phyloP scores from a whole-genome alignment of 148 eudicot species.

The Cornus kousa region DNA sequence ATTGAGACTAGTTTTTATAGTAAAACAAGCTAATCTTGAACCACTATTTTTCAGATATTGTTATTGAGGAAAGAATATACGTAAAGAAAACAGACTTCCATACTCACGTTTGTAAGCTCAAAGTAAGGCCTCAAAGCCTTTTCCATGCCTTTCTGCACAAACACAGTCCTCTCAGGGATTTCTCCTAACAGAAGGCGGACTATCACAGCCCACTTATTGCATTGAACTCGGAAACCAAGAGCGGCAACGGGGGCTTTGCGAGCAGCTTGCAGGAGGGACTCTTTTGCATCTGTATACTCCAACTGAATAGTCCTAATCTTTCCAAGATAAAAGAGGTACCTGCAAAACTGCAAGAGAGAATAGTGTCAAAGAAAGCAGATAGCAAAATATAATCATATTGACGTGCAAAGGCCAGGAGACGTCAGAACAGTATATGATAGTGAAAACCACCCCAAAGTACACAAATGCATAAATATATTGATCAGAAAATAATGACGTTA shows the following conservation, averaged over 20 bases:
- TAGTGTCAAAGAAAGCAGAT: neutral
- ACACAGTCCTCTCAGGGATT: constrained; percentile 94
- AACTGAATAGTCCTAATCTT: constrained; percentile 94
- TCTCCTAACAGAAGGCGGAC: constrained; percentile 88
- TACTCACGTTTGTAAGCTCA: constrained; percentile 95
- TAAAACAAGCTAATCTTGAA: neutral
- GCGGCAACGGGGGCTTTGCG: constrained; percentile 93
- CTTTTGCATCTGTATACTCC: constrained; percentile 98
- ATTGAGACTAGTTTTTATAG: too few relatives aligned
- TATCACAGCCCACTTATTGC: constrained; percentile 96
- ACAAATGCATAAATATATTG: neutral
- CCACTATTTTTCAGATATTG: neutral
- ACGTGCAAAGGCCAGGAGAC: neutral
- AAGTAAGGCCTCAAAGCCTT: constrained; percentile 90
- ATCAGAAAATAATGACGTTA: neutral
- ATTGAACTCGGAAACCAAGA: constrained; percentile 91
- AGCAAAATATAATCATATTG: neutral
- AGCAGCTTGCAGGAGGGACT: constrained; percentile 94
- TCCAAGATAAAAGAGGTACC: constrained; percentile 91
- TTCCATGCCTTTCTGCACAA: constrained; percentile 99
- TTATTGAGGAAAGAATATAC: neutral
- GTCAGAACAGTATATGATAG: neutral
- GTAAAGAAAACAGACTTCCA: neutral
- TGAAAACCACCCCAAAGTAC: neutral
- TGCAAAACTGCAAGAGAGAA: constrained; percentile 61